phyloP scores from a whole-genome alignment of 257 asterid genomes.

The Primulina eburnea region DNA sequence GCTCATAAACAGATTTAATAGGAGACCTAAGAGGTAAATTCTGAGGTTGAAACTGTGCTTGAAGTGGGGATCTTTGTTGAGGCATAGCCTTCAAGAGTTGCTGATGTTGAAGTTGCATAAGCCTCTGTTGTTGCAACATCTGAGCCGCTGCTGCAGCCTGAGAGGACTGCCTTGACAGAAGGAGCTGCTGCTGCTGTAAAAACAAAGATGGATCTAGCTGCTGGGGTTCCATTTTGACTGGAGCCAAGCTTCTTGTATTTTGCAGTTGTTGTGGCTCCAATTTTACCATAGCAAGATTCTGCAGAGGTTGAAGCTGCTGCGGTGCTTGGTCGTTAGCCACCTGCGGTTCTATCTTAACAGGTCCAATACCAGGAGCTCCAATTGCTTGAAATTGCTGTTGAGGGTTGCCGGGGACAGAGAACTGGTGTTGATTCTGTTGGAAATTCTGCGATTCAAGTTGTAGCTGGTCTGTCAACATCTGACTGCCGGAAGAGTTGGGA shows the following conservation, averaged over 20 bases:
- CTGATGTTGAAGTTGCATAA: slow-evolving; percentile 76
- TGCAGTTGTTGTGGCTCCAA: slow-evolving; percentile 71
- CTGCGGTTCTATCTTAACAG: slow-evolving; percentile 74
- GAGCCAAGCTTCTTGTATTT: slow-evolving; percentile 56
- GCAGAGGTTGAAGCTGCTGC: slow-evolving; percentile 63
- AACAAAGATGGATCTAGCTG: slow-evolving; percentile 69
- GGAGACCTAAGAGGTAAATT: slow-evolving; percentile 64
- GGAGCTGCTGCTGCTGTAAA: slow-evolving; percentile 64
- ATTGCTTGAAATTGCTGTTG: slow-evolving; percentile 71
- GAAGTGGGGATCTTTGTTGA: slow-evolving; percentile 71
- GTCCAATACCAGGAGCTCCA: slow-evolving; percentile 54
- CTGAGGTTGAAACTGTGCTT: slow-evolving; percentile 65
- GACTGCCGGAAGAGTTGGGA: slow-evolving; percentile 50
- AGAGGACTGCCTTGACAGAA: slow-evolving; percentile 57
- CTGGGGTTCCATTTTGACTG: slow-evolving; percentile 75
- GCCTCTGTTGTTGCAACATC: slow-evolving; percentile 73
- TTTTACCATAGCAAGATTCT: slow-evolving; percentile 63
- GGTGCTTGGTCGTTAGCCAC: slow-evolving; percentile 54
- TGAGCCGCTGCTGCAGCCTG: slow-evolving; percentile 82
- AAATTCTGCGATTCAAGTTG: slow-evolving; percentile 52
- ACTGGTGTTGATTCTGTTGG: slow-evolving; percentile 71
- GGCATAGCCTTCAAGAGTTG: slow-evolving; percentile 74
- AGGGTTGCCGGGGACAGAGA: slow-evolving; percentile 50
- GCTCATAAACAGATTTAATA: slow-evolving; percentile 76
- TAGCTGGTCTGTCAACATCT: slow-evolving; percentile 61